Evolutionary conservation across 768 basidiomycete genomes (phyloP).

Genomic region (Phlebiopsis flavidoalba): DNA sequence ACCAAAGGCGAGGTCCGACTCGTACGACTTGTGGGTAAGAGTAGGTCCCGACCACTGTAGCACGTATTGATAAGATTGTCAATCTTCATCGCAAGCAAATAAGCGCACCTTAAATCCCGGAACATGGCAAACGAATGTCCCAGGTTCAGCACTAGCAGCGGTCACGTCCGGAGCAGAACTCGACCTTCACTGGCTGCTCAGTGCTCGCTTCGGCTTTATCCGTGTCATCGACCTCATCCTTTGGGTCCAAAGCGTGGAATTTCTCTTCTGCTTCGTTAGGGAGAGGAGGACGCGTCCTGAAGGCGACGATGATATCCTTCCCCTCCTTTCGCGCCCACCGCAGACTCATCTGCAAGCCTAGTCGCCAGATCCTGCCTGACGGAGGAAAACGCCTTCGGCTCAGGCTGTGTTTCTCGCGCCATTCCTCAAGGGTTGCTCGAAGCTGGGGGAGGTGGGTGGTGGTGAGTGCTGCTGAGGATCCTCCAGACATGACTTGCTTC

Average conservation of each 20-base stretch:
- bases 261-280: constrained; percentile 25
- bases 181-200: constrained; percentile 12
- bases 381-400: constrained; percentile 16
- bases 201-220: constrained; percentile 8
- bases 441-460: constrained; percentile 25
- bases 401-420: constrained; percentile 20
- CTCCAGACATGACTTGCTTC: constrained; percentile 14
- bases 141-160: constrained; percentile 26
- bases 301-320: constrained; percentile 32
- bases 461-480: constrained; percentile 26
- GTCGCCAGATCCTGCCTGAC: constrained; percentile 7
- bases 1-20: constrained; percentile 30
- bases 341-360: constrained; percentile 9
- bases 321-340: constrained; percentile 8
- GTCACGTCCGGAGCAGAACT: constrained; percentile 28
- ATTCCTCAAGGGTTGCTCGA: constrained; percentile 24
- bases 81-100: not conserved
- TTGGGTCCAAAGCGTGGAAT: constrained; percentile 9
- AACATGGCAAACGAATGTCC: constrained; percentile 29
- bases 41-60: constrained; percentile 31
- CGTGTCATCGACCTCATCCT: not conserved
- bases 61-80: not conserved
- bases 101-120: constrained; percentile 29
- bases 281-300: constrained; percentile 31
- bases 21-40: constrained; percentile 29